These are phyloP conservation scores for Picochlorum sp. DNA, from an alignment of 139 green algal species.

Conservation along the genomic window DNA sequence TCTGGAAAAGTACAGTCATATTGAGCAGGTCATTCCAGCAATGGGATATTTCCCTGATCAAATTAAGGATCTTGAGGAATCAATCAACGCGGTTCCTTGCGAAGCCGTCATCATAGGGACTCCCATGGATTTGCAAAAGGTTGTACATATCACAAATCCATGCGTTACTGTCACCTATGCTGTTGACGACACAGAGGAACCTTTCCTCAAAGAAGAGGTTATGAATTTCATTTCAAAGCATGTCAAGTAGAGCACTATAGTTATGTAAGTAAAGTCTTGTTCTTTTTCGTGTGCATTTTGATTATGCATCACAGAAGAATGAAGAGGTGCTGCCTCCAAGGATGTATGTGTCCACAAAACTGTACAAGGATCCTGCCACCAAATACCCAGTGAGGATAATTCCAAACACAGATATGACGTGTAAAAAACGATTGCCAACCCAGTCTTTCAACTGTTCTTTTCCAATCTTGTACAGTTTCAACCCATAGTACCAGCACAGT, in stretches of 20 bases:
- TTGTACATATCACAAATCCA: conserved; percentile 16
- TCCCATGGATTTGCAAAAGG: conserved; percentile 21
- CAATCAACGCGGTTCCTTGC: conserved; percentile 25
- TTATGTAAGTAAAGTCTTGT: no score
- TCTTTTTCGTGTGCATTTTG: no score
- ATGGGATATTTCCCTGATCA: conserved; percentile 40
- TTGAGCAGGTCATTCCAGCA: conserved; percentile 30
- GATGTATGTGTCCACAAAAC: background rate
- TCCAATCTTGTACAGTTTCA: background rate
- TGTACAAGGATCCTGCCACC: background rate
- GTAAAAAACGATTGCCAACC: background rate
- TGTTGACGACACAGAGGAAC: conserved; percentile 15
- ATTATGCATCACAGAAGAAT: background rate
- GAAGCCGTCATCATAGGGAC: conserved; percentile 27
- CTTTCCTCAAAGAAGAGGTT: conserved; percentile 21
- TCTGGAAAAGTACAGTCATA: conserved; percentile 27
- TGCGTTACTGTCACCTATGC: conserved; percentile 15
- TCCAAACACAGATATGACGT: background rate
- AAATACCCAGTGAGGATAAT: background rate
- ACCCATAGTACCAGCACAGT: background rate
- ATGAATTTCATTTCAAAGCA: conserved; percentile 8
- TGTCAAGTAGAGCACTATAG: background rate
- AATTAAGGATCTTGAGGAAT: conserved; percentile 21
- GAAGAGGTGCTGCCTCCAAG: background rate
- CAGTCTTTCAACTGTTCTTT: background rate